Conservation (phyloP, 192 early-diverging fungal species). For the Phlyctochytrium planicorne region DNA sequence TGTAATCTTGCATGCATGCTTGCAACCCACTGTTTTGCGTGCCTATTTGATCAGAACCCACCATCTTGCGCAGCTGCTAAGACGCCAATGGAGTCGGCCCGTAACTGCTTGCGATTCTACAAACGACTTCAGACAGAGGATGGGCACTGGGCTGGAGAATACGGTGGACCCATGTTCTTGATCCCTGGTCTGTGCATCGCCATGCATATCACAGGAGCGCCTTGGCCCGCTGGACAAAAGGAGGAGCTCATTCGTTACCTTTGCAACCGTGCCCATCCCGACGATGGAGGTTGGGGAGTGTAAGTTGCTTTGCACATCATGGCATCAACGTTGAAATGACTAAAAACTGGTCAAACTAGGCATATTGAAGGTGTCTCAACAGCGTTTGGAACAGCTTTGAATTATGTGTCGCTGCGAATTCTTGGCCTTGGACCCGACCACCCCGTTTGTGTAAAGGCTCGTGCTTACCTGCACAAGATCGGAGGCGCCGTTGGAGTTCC, state of each 20-base stretch:
- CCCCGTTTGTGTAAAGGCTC: slow-evolving; percentile 78
- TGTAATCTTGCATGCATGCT: not conserved
- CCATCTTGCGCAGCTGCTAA: slow-evolving; percentile 31
- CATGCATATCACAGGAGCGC: slow-evolving; percentile 79
- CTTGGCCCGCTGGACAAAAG: slow-evolving; percentile 60
- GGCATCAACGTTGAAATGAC: not conserved
- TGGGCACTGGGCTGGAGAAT: slow-evolving; percentile 89
- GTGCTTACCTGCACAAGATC: slow-evolving; percentile 77
- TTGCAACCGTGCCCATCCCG: slow-evolving; percentile 72
- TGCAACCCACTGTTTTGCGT: not conserved
- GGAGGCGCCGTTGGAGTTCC: slow-evolving; percentile 84
- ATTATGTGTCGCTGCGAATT: slow-evolving; percentile 87
- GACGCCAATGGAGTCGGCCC: slow-evolving; percentile 78
- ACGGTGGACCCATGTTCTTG: slow-evolving; percentile 97
- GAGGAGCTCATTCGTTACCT: slow-evolving; percentile 88
- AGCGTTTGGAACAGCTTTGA: slow-evolving; percentile 93
- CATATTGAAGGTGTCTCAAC: slow-evolving; percentile 92
- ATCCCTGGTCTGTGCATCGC: slow-evolving; percentile 87
- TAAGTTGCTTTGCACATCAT: slow-evolving; percentile 44
- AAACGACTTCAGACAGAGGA: slow-evolving; percentile 82
- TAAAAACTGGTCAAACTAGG: slow-evolving; percentile 34
- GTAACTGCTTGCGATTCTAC: slow-evolving; percentile 91
- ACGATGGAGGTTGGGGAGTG: slow-evolving; percentile 98
- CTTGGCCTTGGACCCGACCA: slow-evolving; percentile 85
- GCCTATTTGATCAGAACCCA: slow-evolving; percentile 6